These are phyloP conservation scores for Gossypium rotundifolium DNA, from an alignment of 345 rosid species.

Conservation along the genomic window DNA sequence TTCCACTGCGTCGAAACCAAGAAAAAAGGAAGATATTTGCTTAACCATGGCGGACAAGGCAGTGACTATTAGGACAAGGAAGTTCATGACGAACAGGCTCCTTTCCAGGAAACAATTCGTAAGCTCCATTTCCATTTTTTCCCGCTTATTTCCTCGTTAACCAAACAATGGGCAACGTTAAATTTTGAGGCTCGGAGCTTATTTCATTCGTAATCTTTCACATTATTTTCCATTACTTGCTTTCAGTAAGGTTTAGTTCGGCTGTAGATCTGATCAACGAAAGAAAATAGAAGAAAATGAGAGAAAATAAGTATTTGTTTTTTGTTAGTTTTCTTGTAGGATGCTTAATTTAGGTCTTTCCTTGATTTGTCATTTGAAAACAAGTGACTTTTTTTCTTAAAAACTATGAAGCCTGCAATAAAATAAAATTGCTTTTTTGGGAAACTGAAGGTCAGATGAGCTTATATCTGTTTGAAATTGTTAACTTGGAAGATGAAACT, in stretches of 20 bases:
- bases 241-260: background rate
- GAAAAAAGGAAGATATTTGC: background rate
- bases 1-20: background rate
- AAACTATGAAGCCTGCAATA: background rate
- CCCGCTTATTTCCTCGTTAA: background rate
- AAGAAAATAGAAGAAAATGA: background rate
- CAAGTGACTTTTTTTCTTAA: background rate
- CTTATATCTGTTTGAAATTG: background rate
- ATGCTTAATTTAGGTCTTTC: background rate
- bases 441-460: background rate
- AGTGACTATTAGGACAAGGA: conserved; percentile 48
- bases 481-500: background rate
- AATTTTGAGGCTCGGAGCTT: background rate
- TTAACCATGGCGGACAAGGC: conserved; percentile 45
- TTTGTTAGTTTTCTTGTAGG: background rate
- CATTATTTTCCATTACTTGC: background rate
- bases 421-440: background rate
- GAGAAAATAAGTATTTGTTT: background rate
- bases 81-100: conserved; percentile 56
- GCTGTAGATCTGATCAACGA: background rate
- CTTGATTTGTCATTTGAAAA: background rate
- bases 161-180: background rate
- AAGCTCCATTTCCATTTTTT: conserved; percentile 2
- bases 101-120: conserved; percentile 55
- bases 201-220: background rate